Percentiles rank a stretch among this genome's conserved stretches.
Evolutionary conservation across 768 basidiomycete species (phyloP).

Genomic region (Russula dissimulans): DNA sequence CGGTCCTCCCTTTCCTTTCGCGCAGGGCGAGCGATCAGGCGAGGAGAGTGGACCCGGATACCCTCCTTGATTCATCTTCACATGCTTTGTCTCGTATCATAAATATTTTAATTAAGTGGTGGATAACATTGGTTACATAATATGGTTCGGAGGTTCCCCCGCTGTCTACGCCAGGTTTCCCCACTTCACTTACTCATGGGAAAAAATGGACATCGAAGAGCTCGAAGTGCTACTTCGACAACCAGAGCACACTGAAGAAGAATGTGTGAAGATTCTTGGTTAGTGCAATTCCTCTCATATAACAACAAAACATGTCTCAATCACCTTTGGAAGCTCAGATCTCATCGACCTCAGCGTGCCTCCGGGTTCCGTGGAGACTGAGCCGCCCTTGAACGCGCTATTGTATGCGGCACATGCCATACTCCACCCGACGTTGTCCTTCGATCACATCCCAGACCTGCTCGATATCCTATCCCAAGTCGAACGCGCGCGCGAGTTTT

Average conservation of each 20-base stretch:
- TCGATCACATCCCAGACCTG: slow-evolving; percentile 10
- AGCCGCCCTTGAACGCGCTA: slow-evolving; percentile 2
- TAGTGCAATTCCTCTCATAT: not conserved
- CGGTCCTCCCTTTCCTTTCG: too few species aligned
- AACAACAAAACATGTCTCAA: not conserved
- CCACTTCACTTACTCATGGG: not conserved
- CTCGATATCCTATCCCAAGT: slow-evolving; percentile 16
- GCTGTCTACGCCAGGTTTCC: not conserved
- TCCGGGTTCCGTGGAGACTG: not conserved
- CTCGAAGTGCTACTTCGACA: slow-evolving; percentile 7
- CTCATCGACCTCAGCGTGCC: slow-evolving; percentile 4
- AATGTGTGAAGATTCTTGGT: slow-evolving; percentile 5
- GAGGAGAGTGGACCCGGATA: too few species aligned
- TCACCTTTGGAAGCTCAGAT: slow-evolving; percentile 3
- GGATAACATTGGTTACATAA: too few species aligned
- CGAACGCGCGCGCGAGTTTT: slow-evolving; percentile 13
- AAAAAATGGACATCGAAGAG: slow-evolving; percentile 6
- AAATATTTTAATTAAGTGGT: not conserved
- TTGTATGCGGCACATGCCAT: slow-evolving; percentile 5
- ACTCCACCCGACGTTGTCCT: slow-evolving; percentile 8
- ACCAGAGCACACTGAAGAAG: slow-evolving; percentile 5
- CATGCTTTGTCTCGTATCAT: not conserved
- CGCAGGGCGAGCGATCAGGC: too few species aligned
- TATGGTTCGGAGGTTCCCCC: too few species aligned
- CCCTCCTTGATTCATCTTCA: not conserved